Base-by-base conservation (phyloP, 768 basidiomycete genomes). In the Ramaria sp. region DNA sequence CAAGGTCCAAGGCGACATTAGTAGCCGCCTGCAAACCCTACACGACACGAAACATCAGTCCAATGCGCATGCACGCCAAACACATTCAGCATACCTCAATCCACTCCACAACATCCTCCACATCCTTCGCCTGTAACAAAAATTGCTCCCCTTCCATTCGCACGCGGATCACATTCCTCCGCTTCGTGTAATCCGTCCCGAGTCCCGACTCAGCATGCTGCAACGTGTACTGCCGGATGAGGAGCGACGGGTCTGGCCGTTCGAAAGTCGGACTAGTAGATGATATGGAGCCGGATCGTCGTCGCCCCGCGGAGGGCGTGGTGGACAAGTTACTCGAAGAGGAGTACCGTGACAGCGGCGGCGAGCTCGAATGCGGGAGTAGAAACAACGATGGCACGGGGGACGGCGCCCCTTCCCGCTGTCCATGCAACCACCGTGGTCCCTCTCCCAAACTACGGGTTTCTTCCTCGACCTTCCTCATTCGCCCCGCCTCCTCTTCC, bases 61-160 rank as follows among this genome's bases (percentile, higher is more conserved):
- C 22, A 59, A 37, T 60, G 51, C 22, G 45, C 47, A 24, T 15
- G 45, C 38, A 59, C 62, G 50, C 54, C n/a, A 12, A 49, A 33
- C 41, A 33, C 37, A 6, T 17, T 38, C 11, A 47, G 38, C 74
- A 57, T 63, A 91, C 91, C 83, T 99, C 95, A 60, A 99, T 94
- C 92, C 95, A 94, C 54, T 86, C 82, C 54, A 98, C 90, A 1
- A 97, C 94, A 27, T 83, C 81, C 45, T 82, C 77, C 39, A 92
- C 84, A 65, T 88, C 85, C 51, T 77, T 80, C 2, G 90, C 89
- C 71, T 99, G 95, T 63, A 99, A 64, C 63, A 99, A 73, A 70
- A 99, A 99, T 72, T 99, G 96, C 73, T 98, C 91, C 12, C 95
- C 96, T 68, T 96, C 92, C 61, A 92, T 73, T 57, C 95, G 72